Conservation (phyloP, 805 yeast genomes). For the Jamesozyma spencerorum region DNA sequence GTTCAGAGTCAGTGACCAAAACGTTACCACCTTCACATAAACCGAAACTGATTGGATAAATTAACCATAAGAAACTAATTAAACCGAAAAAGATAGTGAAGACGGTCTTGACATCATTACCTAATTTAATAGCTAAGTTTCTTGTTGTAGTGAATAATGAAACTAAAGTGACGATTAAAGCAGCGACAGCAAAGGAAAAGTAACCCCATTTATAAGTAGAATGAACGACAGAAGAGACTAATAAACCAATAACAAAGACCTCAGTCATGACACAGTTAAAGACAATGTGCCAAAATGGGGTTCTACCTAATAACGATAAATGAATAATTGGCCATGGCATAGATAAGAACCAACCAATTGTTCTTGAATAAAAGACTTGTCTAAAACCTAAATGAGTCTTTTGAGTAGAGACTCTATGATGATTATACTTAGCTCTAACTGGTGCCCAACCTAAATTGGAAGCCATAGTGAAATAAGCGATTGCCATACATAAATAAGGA, state of each 20-base stretch:
- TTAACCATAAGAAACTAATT: slow-evolving; percentile 34
- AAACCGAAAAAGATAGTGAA: slow-evolving; percentile 16
- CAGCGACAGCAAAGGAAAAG: slow-evolving; percentile 33
- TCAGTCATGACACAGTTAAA: slow-evolving; percentile 32
- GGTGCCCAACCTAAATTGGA: slow-evolving; percentile 51
- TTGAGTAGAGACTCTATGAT: slow-evolving; percentile 31
- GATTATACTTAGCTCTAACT: slow-evolving; percentile 41
- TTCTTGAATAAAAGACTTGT: slow-evolving; percentile 50
- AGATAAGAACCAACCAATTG: slow-evolving; percentile 50
- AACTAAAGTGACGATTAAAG: slow-evolving; percentile 15
- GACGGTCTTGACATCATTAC: slow-evolving; percentile 17
- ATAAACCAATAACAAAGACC: slow-evolving; percentile 36
- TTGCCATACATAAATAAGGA: slow-evolving; percentile 37
- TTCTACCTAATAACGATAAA: slow-evolving; percentile 20
- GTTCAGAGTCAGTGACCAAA: slow-evolving; percentile 49
- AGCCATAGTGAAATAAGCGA: slow-evolving; percentile 48
- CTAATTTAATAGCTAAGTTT: slow-evolving; percentile 15
- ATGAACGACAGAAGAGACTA: slow-evolving; percentile 36
- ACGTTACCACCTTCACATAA: slow-evolving; percentile 53
- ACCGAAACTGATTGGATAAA: slow-evolving; percentile 27
- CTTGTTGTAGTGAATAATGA: slow-evolving; percentile 22
- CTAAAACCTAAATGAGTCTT: slow-evolving; percentile 31
- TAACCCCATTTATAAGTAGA: slow-evolving; percentile 46
- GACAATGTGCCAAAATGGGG: slow-evolving; percentile 20
- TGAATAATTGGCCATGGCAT: slow-evolving; percentile 38